These are phyloP conservation scores for Rhodotorula sp. DNA, from an alignment of 1,284 basidiomycete species.

Conservation along the genomic window DNA sequence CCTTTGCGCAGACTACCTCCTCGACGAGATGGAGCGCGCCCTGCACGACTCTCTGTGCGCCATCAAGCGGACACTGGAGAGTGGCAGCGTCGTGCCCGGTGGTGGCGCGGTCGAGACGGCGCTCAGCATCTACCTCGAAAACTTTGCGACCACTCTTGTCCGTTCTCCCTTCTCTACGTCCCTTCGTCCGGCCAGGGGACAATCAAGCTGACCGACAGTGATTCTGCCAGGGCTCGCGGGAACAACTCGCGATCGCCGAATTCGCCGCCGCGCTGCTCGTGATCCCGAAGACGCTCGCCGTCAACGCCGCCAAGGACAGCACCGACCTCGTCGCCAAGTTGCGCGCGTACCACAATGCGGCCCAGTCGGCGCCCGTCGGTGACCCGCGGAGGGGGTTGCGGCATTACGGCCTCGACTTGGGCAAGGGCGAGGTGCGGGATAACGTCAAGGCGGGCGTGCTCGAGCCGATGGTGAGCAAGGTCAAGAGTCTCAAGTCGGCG, in stretches of 20 bases:
- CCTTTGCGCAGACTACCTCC: conserved; percentile 73
- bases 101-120: conserved; percentile 98
- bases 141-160: conserved; percentile 96
- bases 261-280: conserved; percentile 90
- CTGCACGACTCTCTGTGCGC: conserved; percentile 93
- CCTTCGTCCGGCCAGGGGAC: too few species aligned
- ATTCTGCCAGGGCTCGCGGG: conserved; percentile 76
- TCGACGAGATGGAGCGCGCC: conserved; percentile 99
- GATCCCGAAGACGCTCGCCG: conserved; percentile 94
- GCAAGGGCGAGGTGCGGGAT: conserved; percentile 92
- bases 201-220: too few species aligned
- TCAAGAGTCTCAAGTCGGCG: conserved; percentile 92
- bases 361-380: conserved; percentile 76
- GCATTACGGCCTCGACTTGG: conserved; percentile 91
- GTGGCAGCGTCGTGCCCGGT: conserved; percentile 91
- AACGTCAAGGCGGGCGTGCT: conserved; percentile 91
- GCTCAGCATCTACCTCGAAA: conserved; percentile 95
- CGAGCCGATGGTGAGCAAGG: conserved; percentile 94
- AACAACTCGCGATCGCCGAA: conserved; percentile 98
- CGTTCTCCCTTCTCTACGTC: conserved; percentile 1
- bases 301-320: conserved; percentile 98
- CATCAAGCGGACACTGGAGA: conserved; percentile 96
- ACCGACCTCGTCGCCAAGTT: conserved; percentile 97
- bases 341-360: conserved; percentile 94
- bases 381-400: conserved; percentile 95